Evolutionary conservation across 192 early-diverging fungal genomes (phyloP), one percentile per base, ranked within the genome.

Genomic region (Coemansia sp.): DNA sequence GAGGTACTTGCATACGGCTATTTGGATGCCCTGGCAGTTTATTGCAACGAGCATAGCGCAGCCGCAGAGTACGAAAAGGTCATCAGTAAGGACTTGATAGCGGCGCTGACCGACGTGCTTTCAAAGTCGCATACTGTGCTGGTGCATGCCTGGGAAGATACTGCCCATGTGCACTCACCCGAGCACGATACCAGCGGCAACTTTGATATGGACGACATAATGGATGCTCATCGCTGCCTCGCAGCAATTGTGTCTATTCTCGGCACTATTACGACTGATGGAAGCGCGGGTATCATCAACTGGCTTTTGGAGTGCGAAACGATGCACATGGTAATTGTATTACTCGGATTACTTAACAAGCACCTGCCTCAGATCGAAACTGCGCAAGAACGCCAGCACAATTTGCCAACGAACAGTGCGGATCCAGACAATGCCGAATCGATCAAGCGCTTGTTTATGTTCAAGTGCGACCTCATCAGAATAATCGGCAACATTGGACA

Each of bases 381-480:
- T 27, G 59, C 59, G 46, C 63, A 14, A 37, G 60, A 25, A 17
- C 50, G 31, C 34, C 68, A 39, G 41, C 38, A 38, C 11, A 55
- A 23, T 21, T 19, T 14, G 36, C 19, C 29, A 19, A 32, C 25
- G 5, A 42, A 48, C 34, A 23, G 41, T 4, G 48, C 41, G 1
- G 34, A 27, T 0, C 6, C 62, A 25, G 42, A 19, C 57, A 17
- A 39, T 0, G n/a, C 23, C 53, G 27, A 48, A 2, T 51, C 72
- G 6, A 29, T 72, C 38, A 23, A 53, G 10, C 62, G 44, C 15
- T 48, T 77, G 41, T 82, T 82, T 63, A 77, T 74, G 75, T 78
- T 84, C 58, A 84, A 84, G 64, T 55, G 76, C n/a, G 69, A 75
- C 19, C 64, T 84, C 31, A 73, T 84, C 60, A 57, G 63, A 32